A percentile compares a stretch with the other conserved stretches of the same genome.
These are phyloP conservation scores for Geotrichum ghanense DNA, from an alignment of 805 yeast species.

Conservation along the genomic window DNA sequence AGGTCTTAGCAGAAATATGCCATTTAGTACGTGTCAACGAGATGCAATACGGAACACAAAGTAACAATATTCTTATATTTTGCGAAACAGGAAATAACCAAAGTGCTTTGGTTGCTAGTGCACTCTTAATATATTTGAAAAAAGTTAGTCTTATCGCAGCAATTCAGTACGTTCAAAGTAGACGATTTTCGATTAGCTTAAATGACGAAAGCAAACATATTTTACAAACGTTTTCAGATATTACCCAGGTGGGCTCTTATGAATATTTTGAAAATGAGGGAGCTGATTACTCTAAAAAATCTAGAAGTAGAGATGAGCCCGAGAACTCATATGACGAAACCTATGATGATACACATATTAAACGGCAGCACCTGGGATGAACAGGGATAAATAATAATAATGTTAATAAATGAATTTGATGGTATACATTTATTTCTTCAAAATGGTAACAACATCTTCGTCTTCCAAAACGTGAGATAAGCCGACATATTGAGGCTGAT, in stretches of 20 bases:
- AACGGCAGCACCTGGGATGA: too few species aligned
- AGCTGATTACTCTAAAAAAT: background rate
- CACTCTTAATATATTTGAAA: slow-evolving; percentile 19
- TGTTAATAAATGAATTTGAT: too few species aligned
- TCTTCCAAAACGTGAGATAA: slow-evolving; percentile 73
- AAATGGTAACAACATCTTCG: slow-evolving; percentile 93
- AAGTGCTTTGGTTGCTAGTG: slow-evolving; percentile 22
- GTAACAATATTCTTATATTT: slow-evolving; percentile 13
- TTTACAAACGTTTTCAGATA: slow-evolving; percentile 15
- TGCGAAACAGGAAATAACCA: slow-evolving; percentile 27
- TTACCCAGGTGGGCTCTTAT: slow-evolving; percentile 7
- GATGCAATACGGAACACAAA: background rate
- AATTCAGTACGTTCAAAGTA: slow-evolving; percentile 23
- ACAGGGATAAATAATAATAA: too few species aligned
- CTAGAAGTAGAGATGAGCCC: background rate
- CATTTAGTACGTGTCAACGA: background rate
- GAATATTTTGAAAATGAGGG: slow-evolving; percentile 1
- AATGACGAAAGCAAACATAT: slow-evolving; percentile 16
- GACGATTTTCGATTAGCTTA: slow-evolving; percentile 20
- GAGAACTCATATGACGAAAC: too few species aligned
- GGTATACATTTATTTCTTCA: slow-evolving; percentile 56
- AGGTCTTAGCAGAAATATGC: background rate
- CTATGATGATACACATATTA: too few species aligned
- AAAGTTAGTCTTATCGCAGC: slow-evolving; percentile 13
- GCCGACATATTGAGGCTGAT: slow-evolving; percentile 96